A percentile compares a stretch with the other conserved stretches of the same genome.
These are phyloP conservation scores for Fusarium sp. DNA, from an alignment of 2,329 filamentous ascomycete species.

Conservation along the genomic window DNA sequence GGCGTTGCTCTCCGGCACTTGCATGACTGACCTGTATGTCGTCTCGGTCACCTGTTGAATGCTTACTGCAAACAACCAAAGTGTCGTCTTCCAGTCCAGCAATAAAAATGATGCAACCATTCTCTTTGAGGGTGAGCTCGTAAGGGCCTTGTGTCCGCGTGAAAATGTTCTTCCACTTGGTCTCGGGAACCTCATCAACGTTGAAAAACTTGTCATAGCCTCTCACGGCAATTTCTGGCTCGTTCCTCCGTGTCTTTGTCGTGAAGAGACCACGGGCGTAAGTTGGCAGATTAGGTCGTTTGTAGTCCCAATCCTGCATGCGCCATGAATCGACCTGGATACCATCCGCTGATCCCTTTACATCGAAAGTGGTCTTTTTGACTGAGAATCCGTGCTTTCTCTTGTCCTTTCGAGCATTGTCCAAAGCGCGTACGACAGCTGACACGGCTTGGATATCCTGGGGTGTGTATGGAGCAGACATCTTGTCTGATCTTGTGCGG, in stretches of 20 bases:
- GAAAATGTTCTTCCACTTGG: constrained; percentile 84
- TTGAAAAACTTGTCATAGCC: constrained; percentile 99
- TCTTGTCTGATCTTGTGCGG: constrained; percentile 15
- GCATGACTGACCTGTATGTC: constrained; percentile 84
- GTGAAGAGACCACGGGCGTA: constrained; percentile 96
- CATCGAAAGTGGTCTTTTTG: constrained; percentile 82
- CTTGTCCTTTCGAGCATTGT: constrained; percentile 65
- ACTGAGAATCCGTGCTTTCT: constrained; percentile 73
- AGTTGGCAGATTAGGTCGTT: constrained; percentile 83
- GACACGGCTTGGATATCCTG: constrained; percentile 78
- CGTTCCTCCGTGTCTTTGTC: constrained; percentile 71
- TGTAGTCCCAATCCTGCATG: constrained; percentile 96
- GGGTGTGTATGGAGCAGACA: constrained; percentile 66
- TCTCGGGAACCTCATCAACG: constrained; percentile 81
- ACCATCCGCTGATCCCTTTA: constrained; percentile 70
- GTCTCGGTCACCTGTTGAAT: constrained; percentile 85
- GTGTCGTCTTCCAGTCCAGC: constrained; percentile 90
- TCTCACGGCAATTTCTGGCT: constrained; percentile 82
- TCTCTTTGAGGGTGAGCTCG: constrained; percentile 96
- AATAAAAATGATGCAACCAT: constrained; percentile 99
- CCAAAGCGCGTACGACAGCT: constrained; percentile 72
- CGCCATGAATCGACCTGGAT: constrained; percentile 89
- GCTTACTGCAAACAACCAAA: constrained; percentile 97
- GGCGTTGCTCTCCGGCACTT: constrained; percentile 81
- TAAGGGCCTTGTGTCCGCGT: constrained; percentile 85